phyloP scores from a whole-genome alignment of 2,329 filamentous ascomycete species.

The Immersiporthe knoxdaviesiana region DNA sequence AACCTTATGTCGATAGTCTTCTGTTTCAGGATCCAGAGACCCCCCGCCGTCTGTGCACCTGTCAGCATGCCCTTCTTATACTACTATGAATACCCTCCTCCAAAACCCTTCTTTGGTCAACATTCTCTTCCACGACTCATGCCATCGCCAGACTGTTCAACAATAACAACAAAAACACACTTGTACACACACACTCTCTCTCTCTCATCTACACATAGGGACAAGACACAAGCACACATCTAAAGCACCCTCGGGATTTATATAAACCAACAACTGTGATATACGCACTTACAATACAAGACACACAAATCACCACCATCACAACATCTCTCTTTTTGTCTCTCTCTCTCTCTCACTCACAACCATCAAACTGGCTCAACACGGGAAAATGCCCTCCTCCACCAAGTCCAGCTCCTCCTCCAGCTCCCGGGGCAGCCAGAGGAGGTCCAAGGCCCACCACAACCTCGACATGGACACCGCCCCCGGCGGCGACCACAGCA shows the following conservation, averaged over 20 bases:
- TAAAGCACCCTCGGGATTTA: not conserved
- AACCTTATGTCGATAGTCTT: slow-evolving; percentile 24
- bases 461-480: slow-evolving; percentile 28
- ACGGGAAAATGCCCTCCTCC: slow-evolving; percentile 21
- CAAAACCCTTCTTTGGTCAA: slow-evolving; percentile 6
- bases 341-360: too few species aligned
- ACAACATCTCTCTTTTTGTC: not conserved
- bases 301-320: not conserved
- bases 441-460: slow-evolving; percentile 28
- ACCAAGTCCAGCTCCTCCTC: slow-evolving; percentile 26
- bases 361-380: too few species aligned
- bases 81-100: not conserved
- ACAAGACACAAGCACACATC: not conserved
- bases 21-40: slow-evolving; percentile 23
- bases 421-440: slow-evolving; percentile 23
- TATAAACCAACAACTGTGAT: not conserved
- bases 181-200: not conserved
- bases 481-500: not conserved
- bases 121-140: slow-evolving; percentile 21
- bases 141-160: not conserved
- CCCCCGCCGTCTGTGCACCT: slow-evolving; percentile 28
- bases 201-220: too few species aligned
- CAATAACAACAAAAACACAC: not conserved
- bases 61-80: slow-evolving; percentile 19
- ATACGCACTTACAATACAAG: not conserved